Evolutionary conservation across 176 grass and related monocot genomes (phyloP).

Genomic region (Tuctoria greenei): DNA sequence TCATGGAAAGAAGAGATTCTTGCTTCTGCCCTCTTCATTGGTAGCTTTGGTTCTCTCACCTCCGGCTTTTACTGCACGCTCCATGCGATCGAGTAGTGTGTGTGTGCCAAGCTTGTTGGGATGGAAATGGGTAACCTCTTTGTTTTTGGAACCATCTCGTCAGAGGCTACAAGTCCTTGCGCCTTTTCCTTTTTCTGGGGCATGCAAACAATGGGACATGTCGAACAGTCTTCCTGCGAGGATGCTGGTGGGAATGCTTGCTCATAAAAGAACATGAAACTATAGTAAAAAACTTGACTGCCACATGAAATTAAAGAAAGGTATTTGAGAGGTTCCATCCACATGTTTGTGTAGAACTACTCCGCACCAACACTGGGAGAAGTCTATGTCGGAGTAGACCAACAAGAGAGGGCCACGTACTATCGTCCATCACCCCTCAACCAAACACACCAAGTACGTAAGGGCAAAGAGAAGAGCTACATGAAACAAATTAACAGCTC

Average conservation of each 20-base stretch:
- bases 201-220: conserved; percentile 35
- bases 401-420: no score
- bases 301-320: background rate
- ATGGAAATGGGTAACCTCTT: background rate
- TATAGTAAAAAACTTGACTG: conserved; percentile 15
- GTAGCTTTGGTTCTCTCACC: background rate
- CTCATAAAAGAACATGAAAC: conserved; percentile 5
- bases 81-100: background rate
- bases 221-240: conserved; percentile 21
- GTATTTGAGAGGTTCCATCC: conserved; percentile 6
- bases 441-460: background rate
- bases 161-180: background rate
- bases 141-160: conserved; percentile 27
- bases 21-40: background rate
- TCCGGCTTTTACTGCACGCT: background rate
- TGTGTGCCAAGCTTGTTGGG: background rate
- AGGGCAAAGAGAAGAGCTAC: background rate
- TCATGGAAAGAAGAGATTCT: conserved; percentile 33
- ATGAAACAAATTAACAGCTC: background rate
- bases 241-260: conserved; percentile 25
- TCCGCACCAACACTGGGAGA: no score
- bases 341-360: background rate
- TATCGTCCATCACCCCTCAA: background rate
- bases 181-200: conserved; percentile 22
- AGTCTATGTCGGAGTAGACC: no score